Percentiles rank a stretch among this genome's conserved stretches.
phyloP scores from a whole-genome alignment of 2,329 filamentous ascomycete genomes.

The Botrytis deweyae region DNA sequence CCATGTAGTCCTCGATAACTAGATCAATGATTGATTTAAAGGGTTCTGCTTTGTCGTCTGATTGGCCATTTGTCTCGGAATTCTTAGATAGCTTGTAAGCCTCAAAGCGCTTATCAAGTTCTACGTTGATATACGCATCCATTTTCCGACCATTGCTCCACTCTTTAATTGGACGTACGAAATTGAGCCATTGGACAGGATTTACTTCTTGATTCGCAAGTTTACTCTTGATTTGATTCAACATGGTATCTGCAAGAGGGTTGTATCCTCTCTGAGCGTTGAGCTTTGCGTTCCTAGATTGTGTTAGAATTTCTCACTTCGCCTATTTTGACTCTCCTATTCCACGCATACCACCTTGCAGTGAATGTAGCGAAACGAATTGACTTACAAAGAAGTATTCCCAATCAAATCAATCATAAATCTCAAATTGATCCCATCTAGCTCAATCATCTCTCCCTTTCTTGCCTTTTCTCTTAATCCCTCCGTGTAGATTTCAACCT shows the following conservation, averaged over 20 bases:
- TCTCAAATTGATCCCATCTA: slow-evolving; percentile 26
- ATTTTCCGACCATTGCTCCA: slow-evolving; percentile 30
- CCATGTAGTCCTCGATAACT: slow-evolving; percentile 29
- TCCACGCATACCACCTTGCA: background rate
- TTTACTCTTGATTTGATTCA: slow-evolving; percentile 28
- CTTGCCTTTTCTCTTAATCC: slow-evolving; percentile 25
- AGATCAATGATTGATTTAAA: slow-evolving; percentile 29
- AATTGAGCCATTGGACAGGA: slow-evolving; percentile 25
- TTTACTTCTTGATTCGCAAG: slow-evolving; percentile 26
- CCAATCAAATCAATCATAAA: slow-evolving; percentile 34
- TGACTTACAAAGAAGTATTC: slow-evolving; percentile 22
- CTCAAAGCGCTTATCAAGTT: slow-evolving; percentile 31
- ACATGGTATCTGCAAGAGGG: slow-evolving; percentile 28
- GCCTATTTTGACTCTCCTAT: background rate
- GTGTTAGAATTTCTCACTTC: background rate
- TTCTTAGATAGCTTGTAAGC: background rate
- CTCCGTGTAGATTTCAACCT: slow-evolving; percentile 18
- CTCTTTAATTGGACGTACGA: slow-evolving; percentile 25
- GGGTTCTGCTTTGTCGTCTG: background rate
- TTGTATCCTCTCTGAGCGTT: slow-evolving; percentile 29
- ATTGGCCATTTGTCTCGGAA: slow-evolving; percentile 14
- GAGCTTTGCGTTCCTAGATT: slow-evolving; percentile 22
- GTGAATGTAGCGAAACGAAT: background rate
- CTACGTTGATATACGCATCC: slow-evolving; percentile 29
- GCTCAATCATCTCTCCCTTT: slow-evolving; percentile 25